Base-by-base conservation (phyloP, 2,329 filamentous ascomycete genomes). In the Neoscytalidium dimidiatum region DNA sequence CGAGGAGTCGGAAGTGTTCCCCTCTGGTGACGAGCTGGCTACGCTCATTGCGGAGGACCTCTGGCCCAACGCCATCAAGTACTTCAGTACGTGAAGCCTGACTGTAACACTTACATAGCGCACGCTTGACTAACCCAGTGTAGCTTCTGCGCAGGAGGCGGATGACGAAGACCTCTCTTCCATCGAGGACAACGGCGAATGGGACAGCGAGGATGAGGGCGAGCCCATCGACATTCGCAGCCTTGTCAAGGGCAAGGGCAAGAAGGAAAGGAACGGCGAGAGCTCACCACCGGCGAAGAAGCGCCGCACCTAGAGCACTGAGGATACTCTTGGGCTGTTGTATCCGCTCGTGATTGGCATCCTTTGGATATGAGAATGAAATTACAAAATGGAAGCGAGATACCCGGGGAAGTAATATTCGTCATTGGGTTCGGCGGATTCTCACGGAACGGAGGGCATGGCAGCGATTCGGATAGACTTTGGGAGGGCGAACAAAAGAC, bases 1-100 rank as follows among this genome's bases (percentile, higher is more conserved):
- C 69, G 85, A 89, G 67, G 87, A 89, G 62, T 84, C 90, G 53
- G 94, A 97, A 79, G 90, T 96, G 71, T 97, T 95, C 83, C 90
- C 91, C n/a, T 88, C 88, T 48, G 94, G 92, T 23, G 92, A 96
- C 70, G 90, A 94, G 67, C 78, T 98, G 53, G 94, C 93, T 43
- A 85, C 92, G 68, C 84, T 88, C 66, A 83, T 98, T 70, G 88
- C 90, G 8, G 94, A 98, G 75, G 94, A 98, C 71, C 81, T 98
- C 61, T 97, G 90, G 89, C 91, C 92, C 53, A 88, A 88, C 68
- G 94, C 94, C 65, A 89, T 96, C 77, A 92, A 91, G 78, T 96
- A 95, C 81, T 98, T 95, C 81, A 91, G 92, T 95, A 82, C 80
- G 91, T 86, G 2, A 14, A 9, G 28, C 13, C 52, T 53, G 28